phyloP scores from a whole-genome alignment of 1,284 basidiomycete genomes.

The Melampsora larici-populina region DNA sequence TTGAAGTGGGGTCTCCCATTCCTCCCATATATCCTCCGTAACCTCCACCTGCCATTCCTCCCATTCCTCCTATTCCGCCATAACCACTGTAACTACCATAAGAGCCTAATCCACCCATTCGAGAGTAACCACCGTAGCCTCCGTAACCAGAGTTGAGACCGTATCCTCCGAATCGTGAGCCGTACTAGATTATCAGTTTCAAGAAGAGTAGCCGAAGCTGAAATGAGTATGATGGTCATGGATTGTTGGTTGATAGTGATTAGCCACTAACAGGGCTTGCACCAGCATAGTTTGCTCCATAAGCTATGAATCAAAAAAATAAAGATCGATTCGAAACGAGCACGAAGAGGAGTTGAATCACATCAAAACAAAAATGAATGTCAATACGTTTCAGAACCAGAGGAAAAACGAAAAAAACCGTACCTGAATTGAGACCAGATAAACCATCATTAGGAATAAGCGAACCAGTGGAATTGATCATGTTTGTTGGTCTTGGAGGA shows the following conservation, averaged over 20 bases:
- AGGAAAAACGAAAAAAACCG: not conserved
- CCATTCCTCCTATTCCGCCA: slow-evolving; percentile 56
- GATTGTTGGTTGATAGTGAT: not conserved
- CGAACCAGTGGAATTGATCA: not conserved
- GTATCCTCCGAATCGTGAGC: slow-evolving; percentile 8
- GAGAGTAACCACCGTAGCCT: slow-evolving; percentile 53
- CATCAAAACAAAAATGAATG: not conserved
- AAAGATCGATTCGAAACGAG: not conserved
- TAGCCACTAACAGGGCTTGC: not conserved
- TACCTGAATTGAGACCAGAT: not conserved
- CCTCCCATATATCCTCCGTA: slow-evolving; percentile 57
- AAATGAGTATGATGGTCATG: not conserved
- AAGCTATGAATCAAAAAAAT: not conserved
- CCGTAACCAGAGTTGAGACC: slow-evolving; percentile 55
- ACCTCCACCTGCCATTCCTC: slow-evolving; percentile 55
- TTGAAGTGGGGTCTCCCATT: slow-evolving; percentile 48
- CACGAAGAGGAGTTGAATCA: too few species aligned
- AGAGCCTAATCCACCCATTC: slow-evolving; percentile 48
- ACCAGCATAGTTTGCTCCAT: not conserved
- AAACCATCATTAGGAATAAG: not conserved
- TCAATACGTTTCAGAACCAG: not conserved
- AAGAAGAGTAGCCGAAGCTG: slow-evolving; percentile 11
- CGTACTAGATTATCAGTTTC: slow-evolving; percentile 1
- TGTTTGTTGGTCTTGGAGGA: slow-evolving; percentile 10
- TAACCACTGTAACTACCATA: slow-evolving; percentile 56